Evolutionary conservation across 2,329 filamentous ascomycete species (phyloP), one percentile per base, ranked within the genome.

Genomic region (Colletotrichum scovillei): DNA sequence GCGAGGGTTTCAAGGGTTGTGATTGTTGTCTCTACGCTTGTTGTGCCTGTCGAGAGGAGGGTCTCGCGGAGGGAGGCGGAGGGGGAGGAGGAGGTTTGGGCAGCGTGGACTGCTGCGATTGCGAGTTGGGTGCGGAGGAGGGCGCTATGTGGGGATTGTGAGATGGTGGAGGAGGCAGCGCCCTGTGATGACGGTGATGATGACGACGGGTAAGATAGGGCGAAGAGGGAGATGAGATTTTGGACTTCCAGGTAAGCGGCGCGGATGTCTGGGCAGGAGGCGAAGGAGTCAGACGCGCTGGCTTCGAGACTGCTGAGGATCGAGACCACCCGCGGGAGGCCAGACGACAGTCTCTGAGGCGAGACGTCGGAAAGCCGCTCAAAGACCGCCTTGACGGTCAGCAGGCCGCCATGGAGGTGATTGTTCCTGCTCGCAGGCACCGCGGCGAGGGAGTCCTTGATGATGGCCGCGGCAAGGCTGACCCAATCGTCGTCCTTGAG

Each of bases 331-430:
- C 77, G 76, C 3, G 78, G 77, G 2, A 82, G 68, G 42, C 35
- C 56, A 3, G 52, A 32, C 9, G 52, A 57, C 11, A 30, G 78
- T 85, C 81, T 82, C 88, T 87, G 82, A 4, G 63, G 73, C 14
- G 67, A 68, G 14, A 75, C 80, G 28, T 85, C 84, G 0, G 80
- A 80, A 16, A 90, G 84, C 46, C 89, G 86, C 74, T 91, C 88
- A 35, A 92, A 78, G 2, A 91, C 81, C 75, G 88, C 90, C 68
- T 88, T 89, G 9, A 89, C 79, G 0, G 89, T 86, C 63, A 92
- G 77, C 1, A 93, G 82, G 3, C 86, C 82, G 1, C 92, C 92
- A 75, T 93, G 92, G 0, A 90, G 78, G 35, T 84, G 81, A 74
- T 93, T 93, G 56, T 86, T 83, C 2, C 82, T 81, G 8, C 79